phyloP scores from a whole-genome alignment of 2,329 filamentous ascomycete genomes.

The Fusarium pseudograminearum region DNA sequence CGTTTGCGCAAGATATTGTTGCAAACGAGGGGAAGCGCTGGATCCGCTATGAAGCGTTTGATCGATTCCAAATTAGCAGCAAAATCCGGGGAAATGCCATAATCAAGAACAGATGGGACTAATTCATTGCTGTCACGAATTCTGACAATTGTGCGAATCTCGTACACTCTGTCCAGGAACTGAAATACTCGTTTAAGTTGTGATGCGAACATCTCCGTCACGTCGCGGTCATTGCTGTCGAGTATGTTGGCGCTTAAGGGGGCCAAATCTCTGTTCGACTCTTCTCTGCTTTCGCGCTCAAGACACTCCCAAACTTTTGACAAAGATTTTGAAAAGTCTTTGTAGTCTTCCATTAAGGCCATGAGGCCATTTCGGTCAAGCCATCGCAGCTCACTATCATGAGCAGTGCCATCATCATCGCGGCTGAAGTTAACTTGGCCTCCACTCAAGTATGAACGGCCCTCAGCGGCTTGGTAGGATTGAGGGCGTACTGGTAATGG shows the following conservation, averaged over 20 bases:
- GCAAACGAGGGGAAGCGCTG: slow-evolving; percentile 46
- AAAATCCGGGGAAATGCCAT: slow-evolving; percentile 30
- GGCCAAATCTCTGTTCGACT: slow-evolving; percentile 45
- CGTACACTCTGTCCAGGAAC: slow-evolving; percentile 46
- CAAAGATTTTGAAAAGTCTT: slow-evolving; percentile 41
- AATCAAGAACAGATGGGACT: slow-evolving; percentile 45
- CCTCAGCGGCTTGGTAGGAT: slow-evolving; percentile 44
- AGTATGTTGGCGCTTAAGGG: slow-evolving; percentile 41
- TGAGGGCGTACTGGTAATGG: slow-evolving; percentile 41
- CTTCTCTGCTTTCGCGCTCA: slow-evolving; percentile 24
- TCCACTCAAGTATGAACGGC: slow-evolving; percentile 39
- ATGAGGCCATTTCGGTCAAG: slow-evolving; percentile 43
- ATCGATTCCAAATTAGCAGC: slow-evolving; percentile 37
- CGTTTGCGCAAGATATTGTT: slow-evolving; percentile 40
- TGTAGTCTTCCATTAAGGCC: slow-evolving; percentile 43
- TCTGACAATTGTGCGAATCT: slow-evolving; percentile 47
- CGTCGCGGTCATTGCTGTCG: slow-evolving; percentile 39
- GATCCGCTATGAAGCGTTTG: slow-evolving; percentile 46
- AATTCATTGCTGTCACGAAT: slow-evolving; percentile 41
- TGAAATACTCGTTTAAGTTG: slow-evolving; percentile 38
- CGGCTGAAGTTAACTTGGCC: slow-evolving; percentile 34
- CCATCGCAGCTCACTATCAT: slow-evolving; percentile 40
- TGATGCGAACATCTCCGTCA: slow-evolving; percentile 40
- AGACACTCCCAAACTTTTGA: slow-evolving; percentile 40
- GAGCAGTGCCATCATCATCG: slow-evolving; percentile 3